A percentile compares a stretch with the other conserved stretches of the same genome.
Conservation (phyloP, 768 basidiomycete genomes). For the Amanita rubescens region DNA sequence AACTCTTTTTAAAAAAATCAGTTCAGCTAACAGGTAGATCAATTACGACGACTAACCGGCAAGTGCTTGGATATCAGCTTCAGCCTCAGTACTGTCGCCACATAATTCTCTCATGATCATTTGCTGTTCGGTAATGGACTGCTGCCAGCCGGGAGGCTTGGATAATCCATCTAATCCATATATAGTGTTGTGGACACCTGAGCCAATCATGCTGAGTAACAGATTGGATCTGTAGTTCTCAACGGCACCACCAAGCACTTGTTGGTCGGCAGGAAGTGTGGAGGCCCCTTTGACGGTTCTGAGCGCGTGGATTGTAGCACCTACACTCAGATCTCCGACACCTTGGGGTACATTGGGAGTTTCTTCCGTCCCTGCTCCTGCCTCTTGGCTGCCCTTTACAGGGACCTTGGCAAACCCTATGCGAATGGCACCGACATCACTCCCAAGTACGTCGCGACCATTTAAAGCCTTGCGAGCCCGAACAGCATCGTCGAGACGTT, state of each 20-base stretch:
- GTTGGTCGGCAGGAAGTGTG: conserved; percentile 87
- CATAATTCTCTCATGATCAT: conserved; percentile 95
- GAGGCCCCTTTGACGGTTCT: conserved; percentile 87
- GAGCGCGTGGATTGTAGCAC: conserved; percentile 82
- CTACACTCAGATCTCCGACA: conserved; percentile 78
- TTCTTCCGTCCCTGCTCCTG: conserved; percentile 52
- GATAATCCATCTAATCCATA: conserved; percentile 47
- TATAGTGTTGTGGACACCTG: conserved; percentile 57
- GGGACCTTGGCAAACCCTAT: conserved; percentile 98
- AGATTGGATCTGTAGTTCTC: conserved; percentile 95
- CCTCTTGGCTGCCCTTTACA: conserved; percentile 76
- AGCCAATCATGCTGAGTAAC: conserved; percentile 80
- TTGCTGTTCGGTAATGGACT: conserved; percentile 87
- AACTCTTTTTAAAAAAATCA: conserved; percentile 47
- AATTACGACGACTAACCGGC: conserved; percentile 55
- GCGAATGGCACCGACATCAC: conserved; percentile 93
- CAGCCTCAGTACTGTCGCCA: conserved; percentile 67
- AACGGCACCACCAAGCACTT: conserved; percentile 83
- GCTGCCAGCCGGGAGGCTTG: conserved; percentile 60
- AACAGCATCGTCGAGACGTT: conserved; percentile 94
- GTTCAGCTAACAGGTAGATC: conserved; percentile 2
- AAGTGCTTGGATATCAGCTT: conserved; percentile 78
- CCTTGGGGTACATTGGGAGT: conserved; percentile 65
- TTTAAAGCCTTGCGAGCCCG: conserved; percentile 93
- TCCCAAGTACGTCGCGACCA: conserved; percentile 91